phyloP scores from a whole-genome alignment of 2,329 filamentous ascomycete species.

The Fusarium staphyleae region DNA sequence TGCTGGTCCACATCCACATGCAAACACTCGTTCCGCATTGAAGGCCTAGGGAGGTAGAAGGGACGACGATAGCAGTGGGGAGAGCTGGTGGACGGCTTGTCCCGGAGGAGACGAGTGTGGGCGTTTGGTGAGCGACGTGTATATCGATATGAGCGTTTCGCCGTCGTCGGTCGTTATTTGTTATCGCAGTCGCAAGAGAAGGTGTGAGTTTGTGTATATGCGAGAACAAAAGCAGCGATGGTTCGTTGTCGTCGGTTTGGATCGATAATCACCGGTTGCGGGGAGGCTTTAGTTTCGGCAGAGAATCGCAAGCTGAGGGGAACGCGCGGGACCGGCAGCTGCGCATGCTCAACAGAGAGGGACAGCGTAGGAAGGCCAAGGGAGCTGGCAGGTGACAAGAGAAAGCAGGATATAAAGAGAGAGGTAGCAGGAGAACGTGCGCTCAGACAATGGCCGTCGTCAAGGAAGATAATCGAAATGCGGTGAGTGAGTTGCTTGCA shows the following conservation, averaged over 20 bases:
- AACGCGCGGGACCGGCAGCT: constrained; percentile 30
- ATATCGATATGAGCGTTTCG: not conserved
- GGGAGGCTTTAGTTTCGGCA: constrained; percentile 38
- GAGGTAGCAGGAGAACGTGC: constrained; percentile 5
- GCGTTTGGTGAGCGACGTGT: not conserved
- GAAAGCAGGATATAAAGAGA: constrained; percentile 3
- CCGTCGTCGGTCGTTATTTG: not conserved
- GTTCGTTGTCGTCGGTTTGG: constrained; percentile 15
- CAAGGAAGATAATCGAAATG: constrained; percentile 26
- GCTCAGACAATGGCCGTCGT: constrained; percentile 23
- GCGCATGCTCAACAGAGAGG: constrained; percentile 24
- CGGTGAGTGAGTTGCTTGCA: constrained; percentile 23
- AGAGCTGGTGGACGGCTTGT: constrained; percentile 6
- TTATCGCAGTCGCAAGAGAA: not conserved
- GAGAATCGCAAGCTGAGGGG: constrained; percentile 34
- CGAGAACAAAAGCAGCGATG: not conserved
- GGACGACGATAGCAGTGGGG: constrained; percentile 13
- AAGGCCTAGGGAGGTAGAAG: constrained; percentile 23
- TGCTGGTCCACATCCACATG: constrained; percentile 51
- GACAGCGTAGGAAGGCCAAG: not conserved
- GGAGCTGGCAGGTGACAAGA: not conserved
- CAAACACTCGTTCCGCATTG: constrained; percentile 45
- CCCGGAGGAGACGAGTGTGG: not conserved
- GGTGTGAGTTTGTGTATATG: not conserved
- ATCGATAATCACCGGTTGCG: constrained; percentile 35